phyloP scores from a whole-genome alignment of 2,329 filamentous ascomycete genomes.

The Penicillium frequentans region DNA sequence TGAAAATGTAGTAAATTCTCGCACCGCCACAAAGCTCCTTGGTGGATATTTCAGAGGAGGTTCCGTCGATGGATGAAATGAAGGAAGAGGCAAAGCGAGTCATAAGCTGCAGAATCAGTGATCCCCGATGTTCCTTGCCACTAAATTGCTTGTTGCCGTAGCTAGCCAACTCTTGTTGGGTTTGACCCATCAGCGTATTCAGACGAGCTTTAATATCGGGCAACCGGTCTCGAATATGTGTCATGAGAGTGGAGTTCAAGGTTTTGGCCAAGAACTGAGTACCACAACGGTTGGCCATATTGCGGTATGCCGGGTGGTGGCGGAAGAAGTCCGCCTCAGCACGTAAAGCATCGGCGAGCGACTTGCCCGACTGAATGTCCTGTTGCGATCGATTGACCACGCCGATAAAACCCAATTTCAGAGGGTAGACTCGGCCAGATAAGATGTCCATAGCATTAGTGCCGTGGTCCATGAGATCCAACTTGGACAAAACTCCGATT shows the following conservation, averaged over 20 bases:
- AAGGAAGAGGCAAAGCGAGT: constrained; percentile 97
- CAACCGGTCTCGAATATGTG: constrained; percentile 89
- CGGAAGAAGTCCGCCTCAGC: constrained; percentile 94
- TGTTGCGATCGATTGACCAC: constrained; percentile 98
- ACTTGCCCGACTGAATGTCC: constrained; percentile 93
- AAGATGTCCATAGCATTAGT: constrained; percentile 97
- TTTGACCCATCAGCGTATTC: constrained; percentile 99
- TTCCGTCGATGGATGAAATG: constrained; percentile 97
- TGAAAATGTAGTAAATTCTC: constrained; percentile 98
- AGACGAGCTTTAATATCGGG: constrained; percentile 97
- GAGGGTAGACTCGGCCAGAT: constrained; percentile 91
- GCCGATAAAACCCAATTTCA: constrained; percentile 97
- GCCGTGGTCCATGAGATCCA: constrained; percentile 98
- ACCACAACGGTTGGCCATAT: constrained; percentile 90
- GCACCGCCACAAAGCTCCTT: constrained; percentile 95
- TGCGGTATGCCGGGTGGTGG: constrained; percentile 94
- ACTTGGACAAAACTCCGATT: constrained; percentile 94
- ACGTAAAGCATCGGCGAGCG: constrained; percentile 86
- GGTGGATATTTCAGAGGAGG: constrained; percentile 96
- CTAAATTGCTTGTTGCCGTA: constrained; percentile 98
- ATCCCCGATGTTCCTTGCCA: constrained; percentile 93
- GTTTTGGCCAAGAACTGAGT: constrained; percentile 94
- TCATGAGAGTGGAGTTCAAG: constrained; percentile 91
- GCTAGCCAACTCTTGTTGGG: constrained; percentile 94
- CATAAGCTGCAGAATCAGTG: constrained; percentile 94